Evolutionary conservation across 164 flowering plant genomes (phyloP).

Genomic region (Magnolia changhungtana): DNA sequence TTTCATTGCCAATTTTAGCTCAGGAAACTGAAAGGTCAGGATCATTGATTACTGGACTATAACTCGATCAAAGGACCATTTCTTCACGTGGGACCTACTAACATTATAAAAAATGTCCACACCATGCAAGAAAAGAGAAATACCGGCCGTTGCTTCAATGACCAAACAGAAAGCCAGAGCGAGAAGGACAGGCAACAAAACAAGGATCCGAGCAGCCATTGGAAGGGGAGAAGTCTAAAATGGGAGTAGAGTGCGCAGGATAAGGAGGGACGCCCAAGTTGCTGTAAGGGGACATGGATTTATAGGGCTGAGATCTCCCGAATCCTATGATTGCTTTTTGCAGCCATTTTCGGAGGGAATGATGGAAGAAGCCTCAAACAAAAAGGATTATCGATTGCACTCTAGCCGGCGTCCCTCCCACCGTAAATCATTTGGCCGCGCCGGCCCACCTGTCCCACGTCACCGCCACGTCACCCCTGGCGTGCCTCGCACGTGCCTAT

Average conservation of each 20-base stretch:
- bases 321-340: slow-evolving; percentile 5
- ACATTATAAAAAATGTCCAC: too few species aligned
- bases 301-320: not conserved
- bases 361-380: not conserved
- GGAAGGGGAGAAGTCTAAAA: not conserved
- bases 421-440: not conserved
- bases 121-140: not conserved
- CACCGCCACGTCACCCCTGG: not conserved
- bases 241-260: too few species aligned
- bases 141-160: not conserved
- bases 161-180: not conserved
- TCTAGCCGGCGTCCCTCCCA: not conserved
- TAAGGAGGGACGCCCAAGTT: too few species aligned
- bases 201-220: not conserved
- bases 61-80: too few species aligned
- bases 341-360: not conserved
- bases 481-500: not conserved
- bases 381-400: not conserved
- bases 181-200: not conserved
- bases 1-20: too few species aligned
- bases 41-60: too few species aligned
- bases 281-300: not conserved
- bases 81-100: too few species aligned
- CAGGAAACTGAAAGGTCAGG: too few species aligned
- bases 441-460: slow-evolving; percentile 6